phyloP scores from a whole-genome alignment of 1,284 basidiomycete species.

The Neonothopanus nambi region DNA sequence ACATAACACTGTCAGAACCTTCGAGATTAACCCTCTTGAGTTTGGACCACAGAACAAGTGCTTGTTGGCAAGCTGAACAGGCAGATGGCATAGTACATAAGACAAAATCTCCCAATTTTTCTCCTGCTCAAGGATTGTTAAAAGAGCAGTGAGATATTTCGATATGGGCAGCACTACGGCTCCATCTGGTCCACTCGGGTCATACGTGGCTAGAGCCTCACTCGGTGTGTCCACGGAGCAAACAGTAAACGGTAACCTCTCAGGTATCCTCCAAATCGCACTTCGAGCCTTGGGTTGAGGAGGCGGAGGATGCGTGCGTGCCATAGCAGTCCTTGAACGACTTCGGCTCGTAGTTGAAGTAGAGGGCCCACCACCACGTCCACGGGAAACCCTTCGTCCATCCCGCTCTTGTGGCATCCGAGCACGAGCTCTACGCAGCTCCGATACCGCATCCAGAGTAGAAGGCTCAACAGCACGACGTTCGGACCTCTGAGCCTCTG shows the following conservation, averaged over 20 bases:
- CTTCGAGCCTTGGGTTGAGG: background rate
- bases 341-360: slow-evolving; percentile 60
- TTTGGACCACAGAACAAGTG: slow-evolving; percentile 94
- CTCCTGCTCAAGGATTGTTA: slow-evolving; percentile 74
- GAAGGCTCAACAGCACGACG: slow-evolving; percentile 18
- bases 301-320: background rate
- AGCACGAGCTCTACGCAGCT: slow-evolving; percentile 49
- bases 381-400: slow-evolving; percentile 56
- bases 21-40: slow-evolving; percentile 65
- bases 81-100: slow-evolving; percentile 90
- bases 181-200: slow-evolving; percentile 69
- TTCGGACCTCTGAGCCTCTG: background rate
- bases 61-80: slow-evolving; percentile 92
- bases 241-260: slow-evolving; percentile 68
- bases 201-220: slow-evolving; percentile 75
- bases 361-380: slow-evolving; percentile 47
- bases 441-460: slow-evolving; percentile 35
- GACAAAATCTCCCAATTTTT: slow-evolving; percentile 94
- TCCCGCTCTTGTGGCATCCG: slow-evolving; percentile 49
- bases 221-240: slow-evolving; percentile 68
- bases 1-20: slow-evolving; percentile 72
- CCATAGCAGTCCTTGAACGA: slow-evolving; percentile 56
- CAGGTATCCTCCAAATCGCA: slow-evolving; percentile 80
- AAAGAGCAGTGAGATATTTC: slow-evolving; percentile 69
- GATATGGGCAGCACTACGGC: slow-evolving; percentile 75